These are phyloP conservation scores for Globisporangium sylvaticum DNA, from an alignment of 352 stramenopile genomes.

Conservation along the genomic window DNA sequence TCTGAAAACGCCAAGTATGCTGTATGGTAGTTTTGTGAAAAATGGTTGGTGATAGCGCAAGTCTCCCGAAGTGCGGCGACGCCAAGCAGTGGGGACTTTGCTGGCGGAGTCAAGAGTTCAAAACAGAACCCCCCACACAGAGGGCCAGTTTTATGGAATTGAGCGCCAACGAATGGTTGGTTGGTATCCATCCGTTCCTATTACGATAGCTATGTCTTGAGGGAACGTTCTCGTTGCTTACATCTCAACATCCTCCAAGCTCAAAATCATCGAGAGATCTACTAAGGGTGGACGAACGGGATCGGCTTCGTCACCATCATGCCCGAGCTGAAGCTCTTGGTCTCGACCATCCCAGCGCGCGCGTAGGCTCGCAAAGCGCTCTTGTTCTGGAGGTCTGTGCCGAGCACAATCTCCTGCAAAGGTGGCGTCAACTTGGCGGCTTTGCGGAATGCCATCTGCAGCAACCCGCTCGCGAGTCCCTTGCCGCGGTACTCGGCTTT, in stretches of 20 bases:
- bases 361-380: slow-evolving; percentile 17
- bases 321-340: background rate
- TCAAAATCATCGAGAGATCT: background rate
- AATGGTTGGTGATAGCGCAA: too few relatives aligned
- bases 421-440: background rate
- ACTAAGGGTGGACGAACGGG: background rate
- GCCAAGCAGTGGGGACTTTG: too few relatives aligned
- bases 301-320: background rate
- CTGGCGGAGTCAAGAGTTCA: too few relatives aligned
- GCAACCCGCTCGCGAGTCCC: background rate
- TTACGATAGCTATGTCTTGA: too few relatives aligned
- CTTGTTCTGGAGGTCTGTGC: slow-evolving; percentile 16
- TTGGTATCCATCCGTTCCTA: too few relatives aligned
- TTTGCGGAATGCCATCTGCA: background rate
- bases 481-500: background rate
- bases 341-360: slow-evolving; percentile 19
- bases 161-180: too few relatives aligned
- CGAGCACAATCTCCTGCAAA: slow-evolving; percentile 9
- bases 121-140: too few relatives aligned
- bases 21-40: too few relatives aligned
- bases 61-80: too few relatives aligned
- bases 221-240: too few relatives aligned
- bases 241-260: background rate
- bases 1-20: too few relatives aligned
- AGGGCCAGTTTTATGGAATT: too few relatives aligned